Conservation (phyloP, 257 asterid species). For the Euphrasia confusa region DNA sequence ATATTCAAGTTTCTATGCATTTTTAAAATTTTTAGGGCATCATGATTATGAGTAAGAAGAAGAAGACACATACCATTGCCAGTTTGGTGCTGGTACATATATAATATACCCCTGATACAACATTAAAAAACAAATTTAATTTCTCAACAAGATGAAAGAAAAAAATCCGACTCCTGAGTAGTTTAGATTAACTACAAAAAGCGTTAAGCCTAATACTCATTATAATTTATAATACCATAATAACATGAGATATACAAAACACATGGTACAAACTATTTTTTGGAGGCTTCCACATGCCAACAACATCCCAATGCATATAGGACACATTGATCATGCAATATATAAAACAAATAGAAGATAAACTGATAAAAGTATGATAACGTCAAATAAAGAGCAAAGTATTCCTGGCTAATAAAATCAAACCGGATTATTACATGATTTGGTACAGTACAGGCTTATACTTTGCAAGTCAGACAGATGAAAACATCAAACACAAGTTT, state of each 20-base stretch:
- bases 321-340: not conserved
- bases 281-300: not conserved
- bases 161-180: not conserved
- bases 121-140: slow-evolving; percentile 26
- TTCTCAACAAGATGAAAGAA: slow-evolving; percentile 18
- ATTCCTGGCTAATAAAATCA: slow-evolving; percentile 26
- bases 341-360: not conserved
- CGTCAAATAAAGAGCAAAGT: slow-evolving; percentile 22
- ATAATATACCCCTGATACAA: slow-evolving; percentile 74
- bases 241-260: not conserved
- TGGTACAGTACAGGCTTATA: too few species aligned
- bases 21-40: too few species aligned
- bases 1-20: not conserved
- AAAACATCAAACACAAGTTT: too few species aligned
- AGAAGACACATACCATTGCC: slow-evolving; percentile 46
- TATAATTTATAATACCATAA: not conserved
- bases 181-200: slow-evolving; percentile 17
- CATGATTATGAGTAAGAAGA: not conserved
- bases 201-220: not conserved
- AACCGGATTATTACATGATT: too few species aligned
- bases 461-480: too few species aligned
- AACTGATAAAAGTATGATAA: not conserved
- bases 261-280: not conserved
- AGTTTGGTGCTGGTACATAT: slow-evolving; percentile 60
- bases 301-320: not conserved